Conservation (phyloP, 495 filamentous ascomycete species). For the Xylaria sp. region DNA sequence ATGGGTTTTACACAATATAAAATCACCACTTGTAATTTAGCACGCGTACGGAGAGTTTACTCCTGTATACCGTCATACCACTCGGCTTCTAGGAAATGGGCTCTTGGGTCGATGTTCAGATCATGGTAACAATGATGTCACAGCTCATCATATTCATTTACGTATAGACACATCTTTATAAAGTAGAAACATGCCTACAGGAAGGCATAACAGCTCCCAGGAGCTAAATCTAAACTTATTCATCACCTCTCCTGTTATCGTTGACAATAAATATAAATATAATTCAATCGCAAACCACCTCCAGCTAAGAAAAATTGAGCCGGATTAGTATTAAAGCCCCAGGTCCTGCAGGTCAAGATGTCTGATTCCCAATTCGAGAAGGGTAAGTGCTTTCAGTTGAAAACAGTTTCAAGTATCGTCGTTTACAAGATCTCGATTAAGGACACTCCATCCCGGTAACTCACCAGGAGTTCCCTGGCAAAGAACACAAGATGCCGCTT, state of each 20-base stretch:
- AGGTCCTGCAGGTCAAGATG: conserved; percentile 33
- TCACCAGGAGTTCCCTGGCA: conserved; percentile 70
- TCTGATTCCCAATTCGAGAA: conserved; percentile 60
- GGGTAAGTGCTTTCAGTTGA: conserved; percentile 44
- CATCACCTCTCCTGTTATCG: not conserved
- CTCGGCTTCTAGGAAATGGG: not conserved
- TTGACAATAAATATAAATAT: not conserved
- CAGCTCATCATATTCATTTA: not conserved
- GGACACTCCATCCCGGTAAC: conserved; percentile 74
- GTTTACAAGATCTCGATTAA: conserved; percentile 37
- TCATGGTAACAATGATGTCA: conserved; percentile 28
- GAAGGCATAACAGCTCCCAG: not conserved
- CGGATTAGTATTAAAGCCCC: not conserved
- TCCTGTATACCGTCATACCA: conserved; percentile 19
- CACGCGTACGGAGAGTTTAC: conserved; percentile 14
- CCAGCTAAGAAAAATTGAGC: not conserved
- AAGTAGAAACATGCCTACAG: not conserved
- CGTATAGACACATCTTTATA: not conserved
- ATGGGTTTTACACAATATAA: not conserved
- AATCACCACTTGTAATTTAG: not conserved
- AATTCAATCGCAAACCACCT: not conserved
- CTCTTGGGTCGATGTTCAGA: conserved; percentile 17
- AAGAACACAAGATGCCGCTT: conserved; percentile 68
- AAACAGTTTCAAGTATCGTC: not conserved
- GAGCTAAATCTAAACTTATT: not conserved